phyloP scores from a whole-genome alignment of 2,329 filamentous ascomycete species.

The Claviceps fusiformis region DNA sequence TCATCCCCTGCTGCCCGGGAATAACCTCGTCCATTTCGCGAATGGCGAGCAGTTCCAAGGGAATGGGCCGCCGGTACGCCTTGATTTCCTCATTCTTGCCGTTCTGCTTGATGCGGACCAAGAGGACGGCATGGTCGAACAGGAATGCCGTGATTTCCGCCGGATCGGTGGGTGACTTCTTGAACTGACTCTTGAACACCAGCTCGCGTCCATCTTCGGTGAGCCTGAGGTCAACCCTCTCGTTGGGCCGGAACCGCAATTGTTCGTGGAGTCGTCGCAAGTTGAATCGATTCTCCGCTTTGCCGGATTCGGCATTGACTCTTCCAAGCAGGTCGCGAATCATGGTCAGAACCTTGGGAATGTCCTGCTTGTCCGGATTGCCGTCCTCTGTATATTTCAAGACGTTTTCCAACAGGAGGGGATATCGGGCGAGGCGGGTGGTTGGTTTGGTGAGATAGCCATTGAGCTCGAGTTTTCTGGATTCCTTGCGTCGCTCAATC shows the following conservation, averaged over 20 bases:
- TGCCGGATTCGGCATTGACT: conserved; percentile 91
- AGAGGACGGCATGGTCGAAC: conserved; percentile 87
- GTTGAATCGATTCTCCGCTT: conserved; percentile 96
- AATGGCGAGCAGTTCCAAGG: conserved; percentile 82
- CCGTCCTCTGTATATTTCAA: conserved; percentile 82
- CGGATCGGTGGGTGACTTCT: conserved; percentile 79
- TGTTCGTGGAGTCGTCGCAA: conserved; percentile 82
- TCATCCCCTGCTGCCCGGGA: conserved; percentile 61
- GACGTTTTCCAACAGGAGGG: conserved; percentile 79
- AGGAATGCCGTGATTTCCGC: conserved; percentile 88
- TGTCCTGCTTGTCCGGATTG: conserved; percentile 79
- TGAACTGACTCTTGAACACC: conserved; percentile 86
- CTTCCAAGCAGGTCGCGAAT: conserved; percentile 78
- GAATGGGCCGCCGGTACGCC: conserved; percentile 87
- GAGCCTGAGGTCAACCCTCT: conserved; percentile 84
- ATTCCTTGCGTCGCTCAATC: conserved; percentile 90
- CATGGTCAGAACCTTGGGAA: conserved; percentile 74
- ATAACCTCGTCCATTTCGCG: conserved; percentile 96
- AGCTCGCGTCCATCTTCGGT: conserved; percentile 88
- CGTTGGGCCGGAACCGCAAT: conserved; percentile 77
- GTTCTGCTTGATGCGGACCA: conserved; percentile 80
- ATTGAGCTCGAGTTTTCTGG: conserved; percentile 89
- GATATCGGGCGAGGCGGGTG: conserved; percentile 86
- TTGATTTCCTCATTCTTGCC: conserved; percentile 92
- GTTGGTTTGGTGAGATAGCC: conserved; percentile 97